Base-by-base conservation (phyloP, 2,329 filamentous ascomycete genomes). In the Calonectria pteridis region DNA sequence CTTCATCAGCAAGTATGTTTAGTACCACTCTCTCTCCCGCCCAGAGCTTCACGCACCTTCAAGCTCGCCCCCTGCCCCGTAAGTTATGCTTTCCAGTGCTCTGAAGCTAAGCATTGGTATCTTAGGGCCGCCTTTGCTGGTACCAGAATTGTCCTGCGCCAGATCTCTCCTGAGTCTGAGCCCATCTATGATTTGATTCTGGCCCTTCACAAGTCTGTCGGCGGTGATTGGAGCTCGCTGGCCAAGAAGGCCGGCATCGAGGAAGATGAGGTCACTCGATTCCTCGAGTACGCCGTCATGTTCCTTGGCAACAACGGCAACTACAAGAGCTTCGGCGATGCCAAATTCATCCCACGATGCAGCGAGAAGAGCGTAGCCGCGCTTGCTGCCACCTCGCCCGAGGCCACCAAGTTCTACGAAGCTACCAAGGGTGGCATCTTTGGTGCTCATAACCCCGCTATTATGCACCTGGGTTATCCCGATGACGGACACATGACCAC, bases 271-370 rank as follows among this genome's bases (percentile, higher is more conserved):
- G 82, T 95, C 58, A 88, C 89, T 20, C 87, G 89, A 73, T 96
- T 96, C 85, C 87, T 96, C 46, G 91, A 95, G 83, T 97, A 96
- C 83, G 89, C 93, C 10, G 91, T 91, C 35, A 93, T 95, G 84
- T 95, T 97, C 83, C 87, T 97, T 3, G 94, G 94, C 55, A 97
- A 96, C 82, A 89, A 89, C 75, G 94, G 95, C 76, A 97, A 97
- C 84, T 97, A 96, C 86, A 96, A 96, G 86, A 94, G 93, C 78
- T 96, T 96, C 80, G 95, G 95, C 53, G 94, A 97, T 84, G 91
- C 93, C 79, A 97, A 97, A 83, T 96, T 97, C 82, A 90, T 97
- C 71, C 94, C 94, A 2, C 89, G 94, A 78, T 91, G 94, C 80
- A 87, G 89, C 9, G 89, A 92, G 77, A 89, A 90, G 72, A 89